A percentile compares a stretch with the other conserved stretches of the same genome.
phyloP scores from a whole-genome alignment of 169 alveolate species.

The Plasmodium blacklocki region DNA sequence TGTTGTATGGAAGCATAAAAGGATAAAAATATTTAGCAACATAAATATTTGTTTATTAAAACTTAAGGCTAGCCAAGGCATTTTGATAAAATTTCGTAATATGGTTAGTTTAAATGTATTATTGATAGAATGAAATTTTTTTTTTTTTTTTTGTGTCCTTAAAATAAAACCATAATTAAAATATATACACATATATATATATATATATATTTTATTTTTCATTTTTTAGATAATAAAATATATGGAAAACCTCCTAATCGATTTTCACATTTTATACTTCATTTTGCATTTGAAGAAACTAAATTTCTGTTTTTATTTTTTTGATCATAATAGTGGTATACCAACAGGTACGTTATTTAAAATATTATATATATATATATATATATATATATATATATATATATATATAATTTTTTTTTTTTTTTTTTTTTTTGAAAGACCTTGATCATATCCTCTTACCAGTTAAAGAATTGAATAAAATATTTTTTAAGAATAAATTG shows the following conservation, averaged over 20 bases:
- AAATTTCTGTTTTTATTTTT: constrained; percentile 12
- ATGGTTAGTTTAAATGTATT: constrained; percentile 14
- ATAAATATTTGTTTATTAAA: constrained; percentile 25
- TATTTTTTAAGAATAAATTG: background rate
- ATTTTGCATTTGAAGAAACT: constrained; percentile 9
- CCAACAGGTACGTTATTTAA: constrained; percentile 19
- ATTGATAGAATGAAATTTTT: background rate
- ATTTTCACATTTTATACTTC: constrained; percentile 46
- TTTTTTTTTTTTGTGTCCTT: background rate
- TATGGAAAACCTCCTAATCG: constrained; percentile 35
- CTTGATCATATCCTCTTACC: no score
- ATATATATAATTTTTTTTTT: no score
- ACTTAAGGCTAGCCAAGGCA: constrained; percentile 12
- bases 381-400: constrained; percentile 1
- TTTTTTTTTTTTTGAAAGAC: no score
- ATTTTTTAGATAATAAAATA: constrained; percentile 29
- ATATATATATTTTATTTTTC: background rate
- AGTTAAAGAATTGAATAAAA: background rate
- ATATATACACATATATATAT: background rate
- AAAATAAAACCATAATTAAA: background rate
- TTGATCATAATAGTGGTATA: constrained; percentile 3
- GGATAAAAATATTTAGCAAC: constrained; percentile 29
- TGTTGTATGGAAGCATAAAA: constrained; percentile 39
- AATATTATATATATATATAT: background rate
- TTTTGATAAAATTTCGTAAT: constrained; percentile 17